Evolutionary conservation across 116 monocot genomes (phyloP).

Genomic region (Zostera marina): DNA sequence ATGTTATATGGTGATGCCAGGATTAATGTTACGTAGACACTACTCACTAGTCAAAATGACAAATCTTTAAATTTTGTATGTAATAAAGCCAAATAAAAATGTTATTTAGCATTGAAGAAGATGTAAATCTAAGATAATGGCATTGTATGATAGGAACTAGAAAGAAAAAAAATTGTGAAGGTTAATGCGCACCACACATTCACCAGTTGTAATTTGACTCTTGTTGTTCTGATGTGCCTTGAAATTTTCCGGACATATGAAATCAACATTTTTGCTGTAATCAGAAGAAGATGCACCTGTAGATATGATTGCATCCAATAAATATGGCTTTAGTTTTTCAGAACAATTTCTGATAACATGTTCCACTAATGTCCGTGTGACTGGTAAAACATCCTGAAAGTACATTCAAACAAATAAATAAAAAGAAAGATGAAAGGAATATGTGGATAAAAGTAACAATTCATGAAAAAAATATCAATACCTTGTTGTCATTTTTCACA

Average conservation of each 20-base stretch:
- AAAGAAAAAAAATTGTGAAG: background rate
- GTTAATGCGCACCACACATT: constrained; percentile 8
- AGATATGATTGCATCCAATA: constrained; percentile 22
- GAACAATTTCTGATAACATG: constrained; percentile 45
- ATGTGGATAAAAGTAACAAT: background rate
- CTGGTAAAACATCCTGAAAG: constrained; percentile 39
- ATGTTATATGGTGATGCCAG: too few species aligned
- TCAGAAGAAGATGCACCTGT: constrained; percentile 22
- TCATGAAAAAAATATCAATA: constrained; percentile 5
- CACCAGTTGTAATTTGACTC: constrained; percentile 4
- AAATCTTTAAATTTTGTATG: background rate
- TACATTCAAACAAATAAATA: background rate
- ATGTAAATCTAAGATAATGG: background rate
- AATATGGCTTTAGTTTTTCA: constrained; percentile 43
- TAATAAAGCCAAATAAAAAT: background rate
- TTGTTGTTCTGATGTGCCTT: constrained; percentile 13
- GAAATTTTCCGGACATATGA: constrained; percentile 27
- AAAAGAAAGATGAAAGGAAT: background rate
- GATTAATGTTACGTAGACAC: too few species aligned
- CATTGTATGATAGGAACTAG: background rate
- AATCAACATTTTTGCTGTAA: constrained; percentile 31
- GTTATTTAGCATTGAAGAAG: background rate
- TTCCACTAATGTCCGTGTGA: constrained; percentile 37
- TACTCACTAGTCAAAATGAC: too few species aligned
- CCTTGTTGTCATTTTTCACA: constrained; percentile 37